Evolutionary conservation across 2,329 filamentous ascomycete species (phyloP), one percentile per base, ranked within the genome.

Genomic region (Beauveria pseudobassiana): DNA sequence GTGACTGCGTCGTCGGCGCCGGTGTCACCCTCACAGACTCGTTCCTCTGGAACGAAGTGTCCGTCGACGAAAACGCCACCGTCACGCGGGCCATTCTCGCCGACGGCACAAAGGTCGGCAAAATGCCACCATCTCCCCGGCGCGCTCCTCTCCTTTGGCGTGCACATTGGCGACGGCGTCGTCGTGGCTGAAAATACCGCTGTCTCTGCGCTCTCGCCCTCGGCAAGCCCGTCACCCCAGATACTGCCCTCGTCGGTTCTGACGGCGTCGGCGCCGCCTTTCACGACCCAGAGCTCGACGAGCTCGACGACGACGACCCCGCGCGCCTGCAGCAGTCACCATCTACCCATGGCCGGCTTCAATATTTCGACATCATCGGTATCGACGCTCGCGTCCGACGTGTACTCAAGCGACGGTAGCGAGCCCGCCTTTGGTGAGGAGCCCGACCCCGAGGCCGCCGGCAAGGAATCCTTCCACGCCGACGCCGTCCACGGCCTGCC

Each of bases 401-500:
- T 85, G 5, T 83, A 87, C 50, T 83, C 86, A 59, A 84, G 87
- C 57, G 85, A 87, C 66, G 85, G 88, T 34, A 81, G 86, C 49
- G 84, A 87, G 9, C 87, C 88, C 48, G 85, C 86, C 62, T 86
- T 88, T 56, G 87, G 87, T 64, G 87, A 88, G 61, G 74, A 69
- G 65, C 72, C 64, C 63, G 65, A 71, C 0, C 51, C 34, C 14
- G 84, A 89, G 51, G 82, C 87, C 0, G 85, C 86, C 18, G 76
- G 74, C 62, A 75, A 72, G 65, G 67, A 74, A 38, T 74, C 78
- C 62, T 98, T 98, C 81, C 90, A 96, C 72, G 82, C 88, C 64
- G 93, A 97, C 70, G 93, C 93, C 28, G 90, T 93, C 3, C 82
- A 87, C 65, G 93, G 91, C 64, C 83, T 98, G n/a, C 82, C 93